Evolutionary conservation across 2,329 filamentous ascomycete genomes (phyloP).

Genomic region (Arthroderma uncinatum): DNA sequence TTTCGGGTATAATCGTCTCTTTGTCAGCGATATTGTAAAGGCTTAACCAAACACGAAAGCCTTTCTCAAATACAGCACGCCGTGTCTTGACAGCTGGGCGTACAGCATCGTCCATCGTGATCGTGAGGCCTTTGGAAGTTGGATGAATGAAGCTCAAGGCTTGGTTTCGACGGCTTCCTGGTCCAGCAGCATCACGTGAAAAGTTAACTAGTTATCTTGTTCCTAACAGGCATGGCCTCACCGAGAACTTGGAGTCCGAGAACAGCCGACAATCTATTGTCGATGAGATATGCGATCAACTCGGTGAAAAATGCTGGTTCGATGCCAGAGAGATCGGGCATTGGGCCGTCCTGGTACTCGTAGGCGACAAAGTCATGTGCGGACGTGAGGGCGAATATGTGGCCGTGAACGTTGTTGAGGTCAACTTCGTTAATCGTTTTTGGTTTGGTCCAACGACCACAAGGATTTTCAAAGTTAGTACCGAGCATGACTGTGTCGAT

Average conservation of each 20-base stretch:
- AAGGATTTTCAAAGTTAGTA: constrained; percentile 16
- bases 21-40: background rate
- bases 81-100: background rate
- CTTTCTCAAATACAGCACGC: background rate
- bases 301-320: constrained; percentile 13
- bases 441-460: constrained; percentile 16
- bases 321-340: constrained; percentile 12
- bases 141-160: background rate
- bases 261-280: constrained; percentile 14
- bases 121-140: constrained; percentile 1
- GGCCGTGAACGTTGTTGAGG: constrained; percentile 14
- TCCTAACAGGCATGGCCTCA: no score
- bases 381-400: constrained; percentile 15
- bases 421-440: constrained; percentile 15
- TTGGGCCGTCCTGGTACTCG: constrained; percentile 8
- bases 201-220: no score
- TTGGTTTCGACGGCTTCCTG: no score
- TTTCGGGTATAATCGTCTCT: background rate
- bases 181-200: no score
- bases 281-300: constrained; percentile 9
- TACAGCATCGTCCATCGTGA: background rate
- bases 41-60: background rate
- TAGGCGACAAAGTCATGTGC: constrained; percentile 8
- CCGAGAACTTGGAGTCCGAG: constrained; percentile 15
- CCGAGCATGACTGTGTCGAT: constrained; percentile 18